Evolutionary conservation across 306 rosid genomes (phyloP).

Genomic region (Inga leiocalycina): DNA sequence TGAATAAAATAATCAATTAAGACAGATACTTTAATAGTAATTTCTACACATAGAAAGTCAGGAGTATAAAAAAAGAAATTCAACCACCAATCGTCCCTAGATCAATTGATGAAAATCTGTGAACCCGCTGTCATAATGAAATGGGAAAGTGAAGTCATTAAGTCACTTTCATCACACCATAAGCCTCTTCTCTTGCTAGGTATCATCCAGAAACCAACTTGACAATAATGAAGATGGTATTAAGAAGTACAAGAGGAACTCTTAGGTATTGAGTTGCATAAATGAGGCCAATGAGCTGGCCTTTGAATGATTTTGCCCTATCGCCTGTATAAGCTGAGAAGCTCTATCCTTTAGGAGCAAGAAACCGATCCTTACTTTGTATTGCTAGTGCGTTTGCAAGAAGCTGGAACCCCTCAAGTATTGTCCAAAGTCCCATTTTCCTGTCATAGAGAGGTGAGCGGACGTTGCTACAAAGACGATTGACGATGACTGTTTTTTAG

Average conservation of each 20-base stretch:
- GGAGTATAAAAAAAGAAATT: no score
- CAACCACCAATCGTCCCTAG: constrained; percentile 16
- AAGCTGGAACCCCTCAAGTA: constrained; percentile 72
- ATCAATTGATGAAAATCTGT: constrained; percentile 10
- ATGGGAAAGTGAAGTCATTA: neutral
- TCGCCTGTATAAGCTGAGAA: constrained; percentile 63
- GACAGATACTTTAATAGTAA: neutral
- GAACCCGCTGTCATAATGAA: constrained; percentile 28
- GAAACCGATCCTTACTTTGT: constrained; percentile 72
- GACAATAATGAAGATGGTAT: constrained; percentile 56
- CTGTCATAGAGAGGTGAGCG: constrained; percentile 25
- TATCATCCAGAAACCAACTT: constrained; percentile 74
- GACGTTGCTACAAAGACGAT: no score
- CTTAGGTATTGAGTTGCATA: constrained; percentile 76
- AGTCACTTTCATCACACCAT: neutral
- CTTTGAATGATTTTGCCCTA: constrained; percentile 66
- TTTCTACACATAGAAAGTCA: neutral
- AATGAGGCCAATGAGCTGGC: constrained; percentile 76
- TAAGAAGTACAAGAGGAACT: constrained; percentile 76
- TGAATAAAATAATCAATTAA: constrained; percentile 11
- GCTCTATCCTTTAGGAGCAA: constrained; percentile 64
- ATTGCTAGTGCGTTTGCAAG: constrained; percentile 75
- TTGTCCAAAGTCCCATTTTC: constrained; percentile 79
- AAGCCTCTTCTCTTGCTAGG: constrained; percentile 19
- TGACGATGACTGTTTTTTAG: no score